Evolutionary conservation across 129 eudicot genomes (phyloP), one percentile per base, ranked within the genome.

Genomic region (Erigeron canadensis): DNA sequence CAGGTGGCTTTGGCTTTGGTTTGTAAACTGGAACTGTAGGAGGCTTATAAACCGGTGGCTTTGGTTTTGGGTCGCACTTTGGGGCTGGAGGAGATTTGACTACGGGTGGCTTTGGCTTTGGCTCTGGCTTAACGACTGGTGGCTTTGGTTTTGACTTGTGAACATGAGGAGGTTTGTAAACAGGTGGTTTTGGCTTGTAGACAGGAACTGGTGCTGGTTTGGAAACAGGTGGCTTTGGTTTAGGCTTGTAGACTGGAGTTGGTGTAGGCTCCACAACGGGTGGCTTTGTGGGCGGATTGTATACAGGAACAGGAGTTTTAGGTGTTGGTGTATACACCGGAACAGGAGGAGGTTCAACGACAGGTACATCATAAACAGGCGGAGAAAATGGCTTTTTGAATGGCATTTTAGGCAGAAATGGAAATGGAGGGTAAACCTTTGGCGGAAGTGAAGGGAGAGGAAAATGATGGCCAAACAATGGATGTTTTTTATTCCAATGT

Each of bases 391-490:
- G 58, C 43, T 75, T 42, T 2, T 18, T 21, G 6, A 55, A 46
- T 2, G 85, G 84, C 10, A 71, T 62, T 13, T 65, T 67, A 3
- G 84, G 79, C 46, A 73, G 77, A 19, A 69, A 69, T 4, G 83
- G 83, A 43, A 71, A 72, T 9, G 78, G 42, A 16, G 75, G 76
- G 56, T 60, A 57, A n/a, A 82, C 73, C 19, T 70, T 69, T 0
- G 80, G 84, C 71, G 82, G 89, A 23, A 77, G 72, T 46, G 71
- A 46, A 38, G 88, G 91, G 8, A 83, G 82, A 3, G 71, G 82
- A 61, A 75, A 83, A 70, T 78, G 86, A 71, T 79, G 84, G 72
- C 63, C 81, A 37, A 73, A 77, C 18, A 54, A 42, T 38, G 57
- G 71, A 62, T 66, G 79, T 65, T 63, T 81, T 66, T 76, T 78